Evolutionary conservation across 176 grass and related monocot genomes (phyloP).

Genomic region (Zizania latifolia): DNA sequence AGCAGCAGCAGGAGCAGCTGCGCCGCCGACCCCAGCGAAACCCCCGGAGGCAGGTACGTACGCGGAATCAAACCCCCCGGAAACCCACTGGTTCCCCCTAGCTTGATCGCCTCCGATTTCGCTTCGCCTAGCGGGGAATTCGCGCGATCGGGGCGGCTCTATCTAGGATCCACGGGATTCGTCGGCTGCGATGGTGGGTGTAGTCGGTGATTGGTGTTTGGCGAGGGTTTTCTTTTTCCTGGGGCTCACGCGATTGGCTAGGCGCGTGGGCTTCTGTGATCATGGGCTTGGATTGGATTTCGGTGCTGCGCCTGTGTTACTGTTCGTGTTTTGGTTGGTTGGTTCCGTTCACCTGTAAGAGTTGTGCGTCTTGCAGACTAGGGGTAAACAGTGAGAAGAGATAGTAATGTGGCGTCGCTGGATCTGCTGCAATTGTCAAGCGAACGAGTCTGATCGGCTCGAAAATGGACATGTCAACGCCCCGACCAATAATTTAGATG

Average conservation of each 20-base stretch:
- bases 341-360: not conserved
- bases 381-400: not conserved
- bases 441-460: constrained; percentile 37
- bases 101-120: not conserved
- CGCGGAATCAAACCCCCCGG: not conserved
- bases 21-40: not conserved
- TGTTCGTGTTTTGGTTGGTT: not conserved
- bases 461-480: constrained; percentile 45
- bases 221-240: not conserved
- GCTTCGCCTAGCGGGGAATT: not conserved
- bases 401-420: constrained; percentile 53
- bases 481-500: constrained; percentile 33
- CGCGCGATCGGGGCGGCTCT: not conserved
- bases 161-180: not conserved
- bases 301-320: not conserved
- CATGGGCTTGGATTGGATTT: constrained; percentile 1
- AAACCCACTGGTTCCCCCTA: not conserved
- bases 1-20: too few relatives aligned
- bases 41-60: constrained; percentile 18
- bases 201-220: not conserved
- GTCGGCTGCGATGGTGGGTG: not conserved
- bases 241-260: not conserved
- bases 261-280: not conserved
- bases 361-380: constrained; percentile 24
- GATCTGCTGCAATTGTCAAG: constrained; percentile 61